Conservation (phyloP, 805 yeast genomes). For the Kuraishia capsulata region DNA sequence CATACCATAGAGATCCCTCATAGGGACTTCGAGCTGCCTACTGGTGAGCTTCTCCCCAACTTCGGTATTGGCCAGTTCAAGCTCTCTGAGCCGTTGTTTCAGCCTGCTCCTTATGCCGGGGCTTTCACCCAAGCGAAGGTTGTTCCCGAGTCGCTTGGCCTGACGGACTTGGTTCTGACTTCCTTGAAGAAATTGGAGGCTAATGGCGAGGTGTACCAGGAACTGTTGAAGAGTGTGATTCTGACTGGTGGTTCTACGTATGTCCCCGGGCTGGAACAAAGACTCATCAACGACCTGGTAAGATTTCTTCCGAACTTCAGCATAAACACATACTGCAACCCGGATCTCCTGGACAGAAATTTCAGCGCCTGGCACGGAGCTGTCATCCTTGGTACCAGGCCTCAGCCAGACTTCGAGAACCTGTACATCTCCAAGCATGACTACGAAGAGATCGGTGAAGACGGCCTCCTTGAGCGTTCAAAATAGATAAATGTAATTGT, state of each 20-base stretch:
- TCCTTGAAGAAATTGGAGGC: constrained; percentile 38
- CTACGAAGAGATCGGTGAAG: constrained; percentile 55
- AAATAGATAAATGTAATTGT: constrained; percentile 20
- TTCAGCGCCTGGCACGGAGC: constrained; percentile 70
- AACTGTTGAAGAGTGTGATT: constrained; percentile 36
- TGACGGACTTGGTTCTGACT: constrained; percentile 33
- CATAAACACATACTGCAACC: constrained; percentile 29
- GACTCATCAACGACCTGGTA: constrained; percentile 46
- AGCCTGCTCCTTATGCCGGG: constrained; percentile 42
- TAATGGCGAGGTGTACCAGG: constrained; percentile 27
- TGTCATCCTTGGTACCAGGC: constrained; percentile 42
- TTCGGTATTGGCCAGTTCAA: constrained; percentile 45
- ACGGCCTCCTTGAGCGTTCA: constrained; percentile 32
- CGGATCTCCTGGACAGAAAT: constrained; percentile 40
- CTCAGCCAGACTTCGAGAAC: constrained; percentile 47
- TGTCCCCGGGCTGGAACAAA: constrained; percentile 45
- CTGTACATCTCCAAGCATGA: constrained; percentile 56
- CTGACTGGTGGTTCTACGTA: constrained; percentile 55
- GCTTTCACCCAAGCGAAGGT: constrained; percentile 29
- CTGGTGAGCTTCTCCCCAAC: constrained; percentile 32
- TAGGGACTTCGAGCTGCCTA: constrained; percentile 52
- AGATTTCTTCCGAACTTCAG: constrained; percentile 43
- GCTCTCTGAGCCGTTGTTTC: constrained; percentile 62
- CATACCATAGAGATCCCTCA: constrained; percentile 26
- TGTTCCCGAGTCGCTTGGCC: constrained; percentile 42